Conservation (phyloP, 208 protist species). For the Trypanosoma theileri region DNA sequence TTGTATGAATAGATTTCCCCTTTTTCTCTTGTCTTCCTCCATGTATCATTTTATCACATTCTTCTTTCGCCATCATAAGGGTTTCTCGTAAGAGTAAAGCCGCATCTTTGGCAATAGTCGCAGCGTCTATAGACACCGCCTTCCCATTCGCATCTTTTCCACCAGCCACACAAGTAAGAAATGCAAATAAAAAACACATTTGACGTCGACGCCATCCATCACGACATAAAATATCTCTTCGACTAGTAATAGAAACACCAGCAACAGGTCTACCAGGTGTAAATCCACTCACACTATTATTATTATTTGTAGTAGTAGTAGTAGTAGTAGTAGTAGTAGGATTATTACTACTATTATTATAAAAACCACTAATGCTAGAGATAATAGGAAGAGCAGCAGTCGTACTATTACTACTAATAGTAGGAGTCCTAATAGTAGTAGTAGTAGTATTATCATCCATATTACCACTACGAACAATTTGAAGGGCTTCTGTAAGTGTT, state of each 20-base stretch:
- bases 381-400: neutral
- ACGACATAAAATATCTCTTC: neutral
- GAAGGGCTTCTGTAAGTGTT: neutral
- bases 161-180: constrained; percentile 33
- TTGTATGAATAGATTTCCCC: no score
- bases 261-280: neutral
- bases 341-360: neutral
- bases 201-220: constrained; percentile 16
- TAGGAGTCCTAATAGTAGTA: no score
- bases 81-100: constrained; percentile 1
- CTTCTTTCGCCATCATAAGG: neutral
- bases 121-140: neutral
- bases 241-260: no score
- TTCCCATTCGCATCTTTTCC: neutral
- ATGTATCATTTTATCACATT: no score
- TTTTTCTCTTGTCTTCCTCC: no score
- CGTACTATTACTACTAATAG: no score
- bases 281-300: neutral
- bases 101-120: constrained; percentile 16
- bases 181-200: constrained; percentile 38
- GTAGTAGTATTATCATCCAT: no score
- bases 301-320: neutral
- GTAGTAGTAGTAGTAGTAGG: neutral
- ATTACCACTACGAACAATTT: no score
- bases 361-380: neutral